These are phyloP conservation scores for Metschnikowia chrysomelidarum DNA, from an alignment of 805 yeast genomes.

Conservation along the genomic window DNA sequence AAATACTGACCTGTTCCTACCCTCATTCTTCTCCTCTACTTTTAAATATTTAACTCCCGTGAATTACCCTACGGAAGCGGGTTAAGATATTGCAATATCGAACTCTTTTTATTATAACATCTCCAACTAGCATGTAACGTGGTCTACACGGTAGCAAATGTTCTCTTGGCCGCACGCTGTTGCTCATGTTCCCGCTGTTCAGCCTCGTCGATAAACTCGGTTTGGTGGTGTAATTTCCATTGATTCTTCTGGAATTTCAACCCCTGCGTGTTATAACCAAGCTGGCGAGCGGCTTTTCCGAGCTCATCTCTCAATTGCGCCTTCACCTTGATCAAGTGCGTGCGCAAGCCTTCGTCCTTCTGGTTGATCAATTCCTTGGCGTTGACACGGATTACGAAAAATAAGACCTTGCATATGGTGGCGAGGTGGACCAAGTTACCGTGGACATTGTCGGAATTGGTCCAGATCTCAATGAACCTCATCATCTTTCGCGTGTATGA, in stretches of 20 bases:
- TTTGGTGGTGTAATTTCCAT: constrained; percentile 75
- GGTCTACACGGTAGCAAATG: constrained; percentile 52
- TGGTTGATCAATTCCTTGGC: constrained; percentile 76
- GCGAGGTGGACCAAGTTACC: constrained; percentile 53
- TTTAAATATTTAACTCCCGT: too few relatives aligned
- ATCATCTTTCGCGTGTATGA: constrained; percentile 73
- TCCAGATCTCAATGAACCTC: constrained; percentile 74
- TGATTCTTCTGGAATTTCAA: constrained; percentile 67
- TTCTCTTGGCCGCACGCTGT: constrained; percentile 65
- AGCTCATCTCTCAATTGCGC: constrained; percentile 58
- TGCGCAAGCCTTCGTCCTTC: constrained; percentile 60
- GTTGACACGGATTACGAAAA: constrained; percentile 70
- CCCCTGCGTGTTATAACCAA: constrained; percentile 87
- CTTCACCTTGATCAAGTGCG: constrained; percentile 63
- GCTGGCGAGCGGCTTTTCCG: constrained; percentile 47
- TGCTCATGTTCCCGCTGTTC: constrained; percentile 55
- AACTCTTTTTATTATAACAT: too few relatives aligned
- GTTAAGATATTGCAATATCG: too few relatives aligned
- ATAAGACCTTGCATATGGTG: constrained; percentile 69
- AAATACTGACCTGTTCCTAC: too few relatives aligned
- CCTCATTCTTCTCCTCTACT: too few relatives aligned
- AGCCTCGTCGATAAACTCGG: constrained; percentile 68
- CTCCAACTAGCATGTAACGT: too few relatives aligned
- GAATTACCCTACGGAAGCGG: too few relatives aligned
- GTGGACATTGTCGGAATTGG: constrained; percentile 41